A percentile compares a stretch with the other conserved stretches of the same genome.
These are phyloP conservation scores for Russula compacta DNA, from an alignment of 768 basidiomycete genomes.

Conservation along the genomic window DNA sequence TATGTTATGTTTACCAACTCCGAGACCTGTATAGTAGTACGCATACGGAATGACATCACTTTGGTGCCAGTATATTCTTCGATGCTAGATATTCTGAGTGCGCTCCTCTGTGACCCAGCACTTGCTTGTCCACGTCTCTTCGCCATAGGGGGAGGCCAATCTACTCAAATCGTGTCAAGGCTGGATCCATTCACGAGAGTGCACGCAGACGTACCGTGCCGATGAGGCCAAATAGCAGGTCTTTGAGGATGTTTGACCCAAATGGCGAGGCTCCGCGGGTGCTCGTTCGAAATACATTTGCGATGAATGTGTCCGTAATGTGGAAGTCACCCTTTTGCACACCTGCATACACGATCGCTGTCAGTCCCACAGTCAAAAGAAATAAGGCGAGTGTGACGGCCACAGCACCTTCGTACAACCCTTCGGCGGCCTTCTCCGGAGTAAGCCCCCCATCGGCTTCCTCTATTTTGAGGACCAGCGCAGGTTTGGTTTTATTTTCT, in stretches of 20 bases:
- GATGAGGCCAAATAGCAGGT: constrained; percentile 36
- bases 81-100: constrained; percentile 30
- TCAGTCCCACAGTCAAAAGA: neutral
- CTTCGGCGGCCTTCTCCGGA: constrained; percentile 52
- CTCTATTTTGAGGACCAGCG: constrained; percentile 67
- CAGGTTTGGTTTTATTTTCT: constrained; percentile 73
- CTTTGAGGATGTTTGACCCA: constrained; percentile 44
- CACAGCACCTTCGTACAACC: constrained; percentile 47
- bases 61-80: constrained; percentile 6
- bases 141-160: constrained; percentile 35
- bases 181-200: neutral
- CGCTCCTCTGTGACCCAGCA: constrained; percentile 28
- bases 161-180: constrained; percentile 21
- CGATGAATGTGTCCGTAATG: constrained; percentile 65
- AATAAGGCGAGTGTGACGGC: neutral
- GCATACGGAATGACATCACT: neutral
- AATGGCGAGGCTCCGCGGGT: constrained; percentile 53
- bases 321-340: constrained; percentile 62
- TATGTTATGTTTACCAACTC: neutral
- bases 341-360: constrained; percentile 34
- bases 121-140: constrained; percentile 28
- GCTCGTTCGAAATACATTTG: constrained; percentile 55
- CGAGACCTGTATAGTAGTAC: neutral
- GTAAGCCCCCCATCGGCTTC: constrained; percentile 55
- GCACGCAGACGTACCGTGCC: constrained; percentile 31